Evolutionary conservation across 2,329 filamentous ascomycete species (phyloP), one percentile per base, ranked within the genome.

Genomic region (Trichoderma sp.): DNA sequence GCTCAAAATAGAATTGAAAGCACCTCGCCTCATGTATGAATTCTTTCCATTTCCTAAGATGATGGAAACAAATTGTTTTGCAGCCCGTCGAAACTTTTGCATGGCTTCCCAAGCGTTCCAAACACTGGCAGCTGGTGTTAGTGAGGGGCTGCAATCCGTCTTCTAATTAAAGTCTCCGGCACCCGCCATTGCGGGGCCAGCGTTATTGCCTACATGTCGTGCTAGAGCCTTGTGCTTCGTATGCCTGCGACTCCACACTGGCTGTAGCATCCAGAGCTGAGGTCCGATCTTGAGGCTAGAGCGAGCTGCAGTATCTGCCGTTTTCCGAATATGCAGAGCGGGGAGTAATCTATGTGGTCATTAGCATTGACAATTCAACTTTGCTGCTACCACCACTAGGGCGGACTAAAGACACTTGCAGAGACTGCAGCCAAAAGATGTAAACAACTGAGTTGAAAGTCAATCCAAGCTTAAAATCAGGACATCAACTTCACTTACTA

Each of bases 141-240:
- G n/a, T 66, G 64, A 59, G 64, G 64, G 54, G 52, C 49, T 34
- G n/a, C 39, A 49, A 26, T 66, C 64, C 64, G 54, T 66, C 54
- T 66, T 51, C 54, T 59, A 66, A 66, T 66, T 37, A 16, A 66
- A 66, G 64, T 66, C 64, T 37, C 64, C 64, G 54, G 39, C 28
- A 34, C 21, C 64, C 52, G 54, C 54, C 46, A 59, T 58, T 59
- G 64, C 64, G 64, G 64, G 64, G 54, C 54, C 28, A 49, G 26
- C 52, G 14, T 65, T 26, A 26, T 30, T n/a, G 21, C 18, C 14
- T 5, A 18, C 28, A 52, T 26, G 52, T 49, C 46, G 46, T 49
- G n/a, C 46, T 49, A 49, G 11, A 24, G 46, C 46, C 28, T 52
- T 21, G 52, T 30, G 28, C 52, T 32, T 55, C 52, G 60, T 28